These are phyloP conservation scores for Phytophthora quininea DNA, from an alignment of 352 stramenopile species.

Conservation along the genomic window DNA sequence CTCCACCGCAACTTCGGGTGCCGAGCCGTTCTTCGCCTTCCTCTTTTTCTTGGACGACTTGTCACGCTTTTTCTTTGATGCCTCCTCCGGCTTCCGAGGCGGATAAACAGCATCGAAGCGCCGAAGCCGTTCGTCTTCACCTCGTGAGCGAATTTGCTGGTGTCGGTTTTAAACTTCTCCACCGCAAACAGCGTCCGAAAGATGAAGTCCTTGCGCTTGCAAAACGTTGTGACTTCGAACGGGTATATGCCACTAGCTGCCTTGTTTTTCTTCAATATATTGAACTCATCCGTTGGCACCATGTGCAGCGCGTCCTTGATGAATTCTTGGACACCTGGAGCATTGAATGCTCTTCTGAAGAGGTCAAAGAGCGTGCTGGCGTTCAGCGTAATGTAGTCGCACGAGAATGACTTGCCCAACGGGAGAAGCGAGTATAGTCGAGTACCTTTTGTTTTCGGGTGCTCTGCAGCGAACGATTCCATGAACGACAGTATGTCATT, in stretches of 20 bases:
- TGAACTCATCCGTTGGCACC: neutral
- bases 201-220: neutral
- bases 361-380: slow-evolving; percentile 9
- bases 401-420: neutral
- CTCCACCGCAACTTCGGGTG: neutral
- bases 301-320: neutral
- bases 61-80: neutral
- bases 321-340: neutral
- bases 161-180: neutral
- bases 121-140: slow-evolving; percentile 16
- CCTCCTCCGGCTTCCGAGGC: neutral
- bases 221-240: neutral
- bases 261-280: neutral
- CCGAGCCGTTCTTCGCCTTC: neutral
- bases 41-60: neutral
- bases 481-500: slow-evolving; percentile 8
- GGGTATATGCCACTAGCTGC: neutral
- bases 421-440: slow-evolving; percentile 13
- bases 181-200: neutral
- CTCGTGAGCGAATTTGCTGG: slow-evolving; percentile 14
- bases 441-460: slow-evolving; percentile 15
- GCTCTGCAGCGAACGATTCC: slow-evolving; percentile 7
- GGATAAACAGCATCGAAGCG: slow-evolving; percentile 10
- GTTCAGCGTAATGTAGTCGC: slow-evolving; percentile 19
- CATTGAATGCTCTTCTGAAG: slow-evolving; percentile 2